Evolutionary conservation across 805 yeast species (phyloP), one percentile per base, ranked within the genome.

Genomic region (Pichia eremophila): DNA sequence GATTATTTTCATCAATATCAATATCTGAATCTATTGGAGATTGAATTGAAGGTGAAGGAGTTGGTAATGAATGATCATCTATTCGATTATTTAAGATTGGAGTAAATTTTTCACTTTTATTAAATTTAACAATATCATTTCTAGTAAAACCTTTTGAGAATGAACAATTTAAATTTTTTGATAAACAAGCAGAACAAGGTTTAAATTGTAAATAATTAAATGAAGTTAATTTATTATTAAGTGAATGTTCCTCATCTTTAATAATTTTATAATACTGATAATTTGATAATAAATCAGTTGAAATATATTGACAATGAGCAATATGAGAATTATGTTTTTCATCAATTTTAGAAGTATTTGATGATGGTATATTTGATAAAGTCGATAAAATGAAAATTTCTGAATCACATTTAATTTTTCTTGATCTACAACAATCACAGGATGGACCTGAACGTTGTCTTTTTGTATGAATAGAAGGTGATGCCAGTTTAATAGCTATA

Each of bases 361-460:
- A 8, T 12, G 17, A 12, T 8, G 17, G 19, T 5, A 9, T 36
- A 9, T n/a, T 11, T 9, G 19, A n/a, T 17, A 59, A 50, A 38
- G 52, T 52, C 1, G 65, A 56, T 17, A 65, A 51, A 15, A 64
- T 59, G 29, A 60, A 56, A 29, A 82, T 76, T 54, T 73, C 79
- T 2, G 90, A 86, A 61, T 83, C 80, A 65, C 91, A 83, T 63
- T 80, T 83, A 49, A 82, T 83, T 59, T 83, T 83, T 48, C 87
- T 72, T 15, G 75, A 58, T 46, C 89, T 69, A 61, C 91, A 83
- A 43, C 75, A 67, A 60, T 83, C 89, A 62, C 91, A 83, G 39
- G 85, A 78, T 3, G 89, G 89, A 0, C 91, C 89, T 18, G 77
- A 68, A 50, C 91, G 66, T 64, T 83, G 90, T 55, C 88, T 66